Evolutionary conservation across 169 alveolate genomes (phyloP).

Genomic region (Cryptosporidium viatorum): DNA sequence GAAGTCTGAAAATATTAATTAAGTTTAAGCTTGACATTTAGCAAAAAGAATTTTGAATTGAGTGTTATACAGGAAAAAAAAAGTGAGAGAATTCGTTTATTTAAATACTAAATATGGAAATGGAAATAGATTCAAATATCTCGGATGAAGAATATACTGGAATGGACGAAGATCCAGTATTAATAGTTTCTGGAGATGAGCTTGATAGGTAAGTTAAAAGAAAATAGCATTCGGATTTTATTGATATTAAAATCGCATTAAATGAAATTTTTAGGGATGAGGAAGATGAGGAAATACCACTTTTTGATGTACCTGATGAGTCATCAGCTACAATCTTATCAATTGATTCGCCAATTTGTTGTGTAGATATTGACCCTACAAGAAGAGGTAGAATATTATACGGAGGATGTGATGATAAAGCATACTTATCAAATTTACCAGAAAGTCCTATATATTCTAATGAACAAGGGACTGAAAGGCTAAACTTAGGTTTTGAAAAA

Average conservation of each 20-base stretch:
- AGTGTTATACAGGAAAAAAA: background rate
- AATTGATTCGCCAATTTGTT: constrained; percentile 34
- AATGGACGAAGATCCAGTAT: constrained; percentile 26
- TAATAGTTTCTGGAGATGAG: constrained; percentile 45
- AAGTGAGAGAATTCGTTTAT: background rate
- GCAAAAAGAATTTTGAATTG: background rate
- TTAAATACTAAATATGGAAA: background rate
- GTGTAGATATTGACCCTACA: constrained; percentile 45
- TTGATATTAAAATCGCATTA: background rate
- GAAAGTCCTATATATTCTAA: background rate
- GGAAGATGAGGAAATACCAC: constrained; percentile 37
- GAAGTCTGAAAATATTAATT: background rate
- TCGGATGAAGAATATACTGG: constrained; percentile 24
- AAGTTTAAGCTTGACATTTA: constrained; percentile 4
- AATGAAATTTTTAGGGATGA: constrained; percentile 6
- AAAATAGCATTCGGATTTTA: background rate
- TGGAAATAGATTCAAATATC: constrained; percentile 58
- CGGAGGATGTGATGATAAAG: constrained; percentile 76
- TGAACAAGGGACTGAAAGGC: background rate
- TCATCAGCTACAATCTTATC: constrained; percentile 57
- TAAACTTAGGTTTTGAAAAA: background rate
- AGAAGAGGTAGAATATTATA: constrained; percentile 22
- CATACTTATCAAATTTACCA: constrained; percentile 47
- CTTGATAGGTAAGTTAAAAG: constrained; percentile 34
- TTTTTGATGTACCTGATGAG: constrained; percentile 52